phyloP scores from a whole-genome alignment of 1,139 yeast genomes.

The Geotrichum carabidarum region DNA sequence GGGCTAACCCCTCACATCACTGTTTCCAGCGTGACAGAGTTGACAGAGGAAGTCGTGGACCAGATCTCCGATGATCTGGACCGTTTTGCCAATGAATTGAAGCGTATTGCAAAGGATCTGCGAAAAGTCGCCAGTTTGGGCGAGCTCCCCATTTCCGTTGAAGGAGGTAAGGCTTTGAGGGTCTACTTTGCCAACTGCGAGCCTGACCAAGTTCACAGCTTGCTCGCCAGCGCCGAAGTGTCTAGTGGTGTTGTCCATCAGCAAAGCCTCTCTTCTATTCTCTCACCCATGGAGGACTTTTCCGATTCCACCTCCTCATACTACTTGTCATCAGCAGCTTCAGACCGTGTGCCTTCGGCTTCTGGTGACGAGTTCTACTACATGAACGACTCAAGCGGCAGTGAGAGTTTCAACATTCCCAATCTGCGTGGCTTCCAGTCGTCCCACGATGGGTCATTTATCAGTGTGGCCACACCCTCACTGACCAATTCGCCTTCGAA shows the following conservation, averaged over 20 bases:
- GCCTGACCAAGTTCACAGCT: slow-evolving; percentile 31
- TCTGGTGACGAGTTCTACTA: slow-evolving; percentile 13
- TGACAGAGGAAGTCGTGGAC: slow-evolving; percentile 28
- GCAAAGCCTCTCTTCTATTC: slow-evolving; percentile 7
- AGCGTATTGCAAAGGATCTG: slow-evolving; percentile 30
- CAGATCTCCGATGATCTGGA: slow-evolving; percentile 28
- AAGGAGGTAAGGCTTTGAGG: slow-evolving; percentile 30
- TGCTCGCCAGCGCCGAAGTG: slow-evolving; percentile 35
- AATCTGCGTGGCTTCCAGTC: slow-evolving; percentile 1
- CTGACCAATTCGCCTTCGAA: slow-evolving; percentile 14
- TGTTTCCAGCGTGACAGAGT: slow-evolving; percentile 29
- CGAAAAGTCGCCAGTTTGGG: slow-evolving; percentile 34
- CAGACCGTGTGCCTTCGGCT: neutral
- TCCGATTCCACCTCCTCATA: slow-evolving; percentile 10
- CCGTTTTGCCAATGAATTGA: slow-evolving; percentile 28
- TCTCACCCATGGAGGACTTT: slow-evolving; percentile 14
- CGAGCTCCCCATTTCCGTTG: slow-evolving; percentile 38
- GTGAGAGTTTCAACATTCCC: neutral
- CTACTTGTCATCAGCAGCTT: neutral
- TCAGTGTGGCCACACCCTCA: slow-evolving; percentile 7
- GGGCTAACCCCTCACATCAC: slow-evolving; percentile 33
- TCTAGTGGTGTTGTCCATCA: slow-evolving; percentile 30
- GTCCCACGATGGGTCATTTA: neutral
- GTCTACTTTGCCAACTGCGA: slow-evolving; percentile 40
- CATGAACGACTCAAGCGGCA: neutral